Evolutionary conservation across 208 protist species (phyloP).

Genomic region (Trypanosoma avium): DNA sequence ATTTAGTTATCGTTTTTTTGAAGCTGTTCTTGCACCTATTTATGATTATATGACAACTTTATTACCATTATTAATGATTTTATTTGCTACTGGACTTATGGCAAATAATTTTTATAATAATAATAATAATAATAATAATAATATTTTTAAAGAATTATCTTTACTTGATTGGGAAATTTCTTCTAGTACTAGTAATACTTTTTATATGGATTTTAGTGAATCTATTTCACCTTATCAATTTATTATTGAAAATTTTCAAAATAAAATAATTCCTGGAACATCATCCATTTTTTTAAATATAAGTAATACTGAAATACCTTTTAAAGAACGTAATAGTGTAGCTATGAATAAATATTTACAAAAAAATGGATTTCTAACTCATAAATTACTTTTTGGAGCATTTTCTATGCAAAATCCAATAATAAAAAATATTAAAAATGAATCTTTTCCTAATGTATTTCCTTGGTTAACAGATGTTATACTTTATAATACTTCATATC

Average conservation of each 20-base stretch:
- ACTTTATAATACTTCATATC: slow-evolving; percentile 25
- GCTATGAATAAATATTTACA: slow-evolving; percentile 7
- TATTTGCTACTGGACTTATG: too few relatives aligned
- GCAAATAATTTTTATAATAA: too few relatives aligned
- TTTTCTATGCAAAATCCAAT: slow-evolving; percentile 22
- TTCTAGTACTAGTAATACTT: background rate
- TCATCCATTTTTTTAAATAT: background rate
- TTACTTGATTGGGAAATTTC: slow-evolving; percentile 13
- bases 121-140: too few relatives aligned
- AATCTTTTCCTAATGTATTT: background rate
- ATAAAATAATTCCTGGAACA: slow-evolving; percentile 5
- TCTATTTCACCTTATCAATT: slow-evolving; percentile 1
- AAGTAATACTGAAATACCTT: background rate
- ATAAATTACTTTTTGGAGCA: slow-evolving; percentile 14
- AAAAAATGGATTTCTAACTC: background rate
- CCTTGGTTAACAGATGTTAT: slow-evolving; percentile 27
- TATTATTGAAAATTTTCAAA: background rate
- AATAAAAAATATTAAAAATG: background rate
- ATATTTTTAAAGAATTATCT: background rate
- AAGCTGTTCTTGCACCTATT: slow-evolving; percentile 7
- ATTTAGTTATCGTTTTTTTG: slow-evolving; percentile 8
- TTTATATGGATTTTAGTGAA: slow-evolving; percentile 2
- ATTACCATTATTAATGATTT: background rate
- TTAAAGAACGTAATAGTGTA: slow-evolving; percentile 4
- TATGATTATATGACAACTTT: background rate